These are phyloP conservation scores for Meyerozyma athensensis DNA, from an alignment of 1,139 yeast genomes.

Conservation along the genomic window DNA sequence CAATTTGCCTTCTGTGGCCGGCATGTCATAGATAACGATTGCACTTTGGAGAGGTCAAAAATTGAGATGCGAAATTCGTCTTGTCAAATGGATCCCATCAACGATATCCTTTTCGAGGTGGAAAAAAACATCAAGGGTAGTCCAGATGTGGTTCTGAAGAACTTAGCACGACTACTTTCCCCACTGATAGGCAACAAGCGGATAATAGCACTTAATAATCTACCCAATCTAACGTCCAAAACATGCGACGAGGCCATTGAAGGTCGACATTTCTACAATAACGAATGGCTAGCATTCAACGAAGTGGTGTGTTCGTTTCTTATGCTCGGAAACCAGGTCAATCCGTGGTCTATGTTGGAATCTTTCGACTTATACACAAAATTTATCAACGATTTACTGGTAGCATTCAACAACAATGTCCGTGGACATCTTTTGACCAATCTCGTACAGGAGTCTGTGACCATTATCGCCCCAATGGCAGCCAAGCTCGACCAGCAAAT, in stretches of 20 bases:
- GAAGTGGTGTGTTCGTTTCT: slow-evolving; percentile 49
- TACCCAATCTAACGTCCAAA: not conserved
- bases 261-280: slow-evolving; percentile 25
- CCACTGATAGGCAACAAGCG: not conserved
- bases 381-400: slow-evolving; percentile 49
- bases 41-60: not conserved
- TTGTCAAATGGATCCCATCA: not conserved
- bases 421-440: slow-evolving; percentile 47
- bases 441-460: slow-evolving; percentile 38
- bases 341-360: slow-evolving; percentile 52
- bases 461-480: slow-evolving; percentile 45
- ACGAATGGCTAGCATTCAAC: slow-evolving; percentile 49
- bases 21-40: too few species aligned
- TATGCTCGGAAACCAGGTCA: slow-evolving; percentile 46
- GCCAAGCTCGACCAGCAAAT: slow-evolving; percentile 45
- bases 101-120: slow-evolving; percentile 1
- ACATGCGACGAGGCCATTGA: slow-evolving; percentile 6
- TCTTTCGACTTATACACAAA: slow-evolving; percentile 58
- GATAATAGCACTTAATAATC: not conserved
- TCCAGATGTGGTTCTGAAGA: not conserved
- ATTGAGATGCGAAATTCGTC: slow-evolving; percentile 1
- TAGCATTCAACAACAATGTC: slow-evolving; percentile 53
- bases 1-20: not conserved
- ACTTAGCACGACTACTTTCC: not conserved
- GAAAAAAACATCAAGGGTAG: slow-evolving; percentile 1